Evolutionary conservation across 164 flowering plant species (phyloP), one percentile per base, ranked within the genome.

Genomic region (Chimonanthus salicifolius): DNA sequence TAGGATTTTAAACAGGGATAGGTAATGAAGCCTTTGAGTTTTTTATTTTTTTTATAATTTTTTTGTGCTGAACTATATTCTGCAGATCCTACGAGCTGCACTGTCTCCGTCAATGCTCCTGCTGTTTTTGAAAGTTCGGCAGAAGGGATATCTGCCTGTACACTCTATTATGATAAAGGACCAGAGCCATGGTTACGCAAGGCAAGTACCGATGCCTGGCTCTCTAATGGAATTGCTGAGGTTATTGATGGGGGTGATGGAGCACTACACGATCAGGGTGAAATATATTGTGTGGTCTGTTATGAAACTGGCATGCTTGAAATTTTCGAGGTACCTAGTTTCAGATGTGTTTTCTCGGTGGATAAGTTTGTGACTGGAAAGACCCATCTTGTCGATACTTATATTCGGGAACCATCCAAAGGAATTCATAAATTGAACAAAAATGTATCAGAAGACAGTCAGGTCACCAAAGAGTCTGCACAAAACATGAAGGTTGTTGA

Each of bases 201-300:
- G 84, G 80, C 99, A 46, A 96, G 96, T 83, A 86, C 93, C 58
- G 99, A 94, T 86, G 98, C 99, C 65, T 94, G 99, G 99, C 98
- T 96, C 77, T 88, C 95, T 68, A 86, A 88, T 76, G 98, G 99
- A 10, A 66, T 89, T 44, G 85, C 87, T 58, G 99, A 90, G 85
- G 86, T 92, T 58, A 84, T 89, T 74, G 99, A 94, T 82, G 97
- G 97, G 69, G 78, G 88, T 67, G 99, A 94, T 85, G 94, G 97
- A 69, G 77, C 85, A 48, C 54, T 78, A 6, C 90, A 83, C 64
- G 99, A 93, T 76, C 97, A 87, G 85, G 97, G 94, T 70, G 99
- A 96, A 80, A 84, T 92, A 79, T 96, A 94, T 78, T 92, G 98
- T 82, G 83, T 92, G 72, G 85, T 91, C 74, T 90, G 99, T 80